Evolutionary conservation across 1,284 basidiomycete genomes (phyloP), one percentile per base, ranked within the genome.

Genomic region (Marasmius sp.): DNA sequence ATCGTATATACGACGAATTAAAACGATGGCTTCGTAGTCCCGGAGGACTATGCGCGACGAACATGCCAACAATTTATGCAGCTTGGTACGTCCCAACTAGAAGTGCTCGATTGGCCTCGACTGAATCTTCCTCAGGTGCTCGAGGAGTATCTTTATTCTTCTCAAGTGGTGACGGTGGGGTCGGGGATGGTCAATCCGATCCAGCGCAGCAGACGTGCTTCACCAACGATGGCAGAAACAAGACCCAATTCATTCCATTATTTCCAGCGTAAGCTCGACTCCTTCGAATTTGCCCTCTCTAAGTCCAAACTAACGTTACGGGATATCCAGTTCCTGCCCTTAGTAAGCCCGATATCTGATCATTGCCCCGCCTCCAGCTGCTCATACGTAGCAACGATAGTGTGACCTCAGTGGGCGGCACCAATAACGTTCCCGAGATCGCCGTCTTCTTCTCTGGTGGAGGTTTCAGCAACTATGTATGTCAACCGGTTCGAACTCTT

Each of bases 371-470:
- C 27, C 27, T 27, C 18, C 27, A 59, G 34, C 27, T 37, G 8
- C 10, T 27, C 3, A 49, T 43, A 38, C 51, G 37, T 6, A 27
- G 27, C 27, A 27, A 27, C 5, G 11, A 57, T 22, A 54, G 47
- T 6, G 27, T 87, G 11, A 87, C 86, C 6, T 68, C 85, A 0
- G 88, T 90, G 6, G 88, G 88, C 43, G 87, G 80, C 7, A 88
- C 87, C 0, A 71, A 74, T 20, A 67, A 78, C 50, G 75, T 88
- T 43, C 85, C 85, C 0, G 87, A 90, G 72, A 77, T 76, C 6
- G 85, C 84, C 0, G 78, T 81, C 0, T 71, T 66, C 66, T 85
- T 85, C 70, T 86, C 85, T 48, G 89, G 89, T 8, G 89, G 88
- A 60, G 90, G 89, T 3, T 79, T 77, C 67, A 77, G 76, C 66